A percentile compares a stretch with the other conserved stretches of the same genome.
Conservation (phyloP, 345 rosid species). For the Eucalyptus marginata region DNA sequence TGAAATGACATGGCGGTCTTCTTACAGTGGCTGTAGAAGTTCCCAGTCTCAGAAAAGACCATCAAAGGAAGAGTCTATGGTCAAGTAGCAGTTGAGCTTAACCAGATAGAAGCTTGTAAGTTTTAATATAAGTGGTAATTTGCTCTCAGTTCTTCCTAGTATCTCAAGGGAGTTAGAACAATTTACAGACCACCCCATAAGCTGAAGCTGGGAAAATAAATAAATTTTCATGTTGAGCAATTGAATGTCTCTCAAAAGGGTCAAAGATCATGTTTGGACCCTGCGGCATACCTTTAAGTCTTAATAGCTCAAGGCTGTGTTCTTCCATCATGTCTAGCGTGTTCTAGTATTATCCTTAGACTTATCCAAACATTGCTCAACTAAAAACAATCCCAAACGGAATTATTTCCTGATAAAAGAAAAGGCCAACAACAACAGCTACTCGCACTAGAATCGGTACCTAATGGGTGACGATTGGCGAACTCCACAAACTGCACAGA, state of each 20-base stretch:
- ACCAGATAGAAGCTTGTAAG: background rate
- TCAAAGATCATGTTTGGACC: background rate
- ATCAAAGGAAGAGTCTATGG: background rate
- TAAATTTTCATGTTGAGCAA: fast-evolving
- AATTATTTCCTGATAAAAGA: background rate
- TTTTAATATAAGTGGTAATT: background rate
- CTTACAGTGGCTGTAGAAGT: background rate
- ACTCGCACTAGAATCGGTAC: background rate
- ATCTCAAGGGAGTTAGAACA: background rate
- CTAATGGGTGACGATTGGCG: fast-evolving
- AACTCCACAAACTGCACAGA: background rate
- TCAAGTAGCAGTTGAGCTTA: background rate
- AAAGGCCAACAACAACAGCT: background rate
- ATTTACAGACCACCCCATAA: background rate
- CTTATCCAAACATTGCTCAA: fast-evolving
- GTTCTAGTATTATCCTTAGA: fast-evolving
- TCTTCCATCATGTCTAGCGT: background rate
- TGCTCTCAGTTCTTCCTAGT: background rate
- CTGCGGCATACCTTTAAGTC: background rate
- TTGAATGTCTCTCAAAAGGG: background rate
- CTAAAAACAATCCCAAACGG: fast-evolving
- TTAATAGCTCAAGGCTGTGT: fast-evolving
- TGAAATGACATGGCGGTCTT: background rate
- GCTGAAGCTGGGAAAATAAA: background rate
- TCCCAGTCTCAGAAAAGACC: fast-evolving